phyloP scores from a whole-genome alignment of 768 basidiomycete species.

The Sarcodon sp. region DNA sequence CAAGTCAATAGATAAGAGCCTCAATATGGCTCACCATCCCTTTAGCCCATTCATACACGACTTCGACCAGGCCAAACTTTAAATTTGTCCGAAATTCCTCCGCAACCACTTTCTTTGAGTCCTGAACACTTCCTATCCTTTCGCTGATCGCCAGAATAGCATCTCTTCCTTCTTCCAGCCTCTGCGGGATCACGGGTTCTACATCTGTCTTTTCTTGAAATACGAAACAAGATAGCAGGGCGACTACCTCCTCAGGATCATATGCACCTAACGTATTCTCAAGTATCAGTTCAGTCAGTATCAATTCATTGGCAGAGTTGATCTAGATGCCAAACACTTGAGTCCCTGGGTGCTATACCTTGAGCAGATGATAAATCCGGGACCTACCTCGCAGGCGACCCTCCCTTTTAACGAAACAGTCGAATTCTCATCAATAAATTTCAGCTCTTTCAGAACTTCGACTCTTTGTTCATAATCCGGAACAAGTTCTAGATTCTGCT shows the following conservation, averaged over 20 bases:
- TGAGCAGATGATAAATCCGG: background rate
- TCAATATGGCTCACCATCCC: slow-evolving; percentile 64
- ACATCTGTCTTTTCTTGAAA: slow-evolving; percentile 97
- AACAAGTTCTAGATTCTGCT: slow-evolving; percentile 91
- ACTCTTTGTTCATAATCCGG: slow-evolving; percentile 97
- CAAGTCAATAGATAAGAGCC: background rate
- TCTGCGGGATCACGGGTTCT: slow-evolving; percentile 71
- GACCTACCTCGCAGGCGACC: slow-evolving; percentile 86
- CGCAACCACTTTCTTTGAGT: slow-evolving; percentile 61
- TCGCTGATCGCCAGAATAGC: slow-evolving; percentile 71
- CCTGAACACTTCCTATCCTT: slow-evolving; percentile 69
- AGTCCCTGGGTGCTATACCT: background rate
- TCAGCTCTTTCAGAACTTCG: slow-evolving; percentile 78
- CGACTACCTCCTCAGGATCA: slow-evolving; percentile 93
- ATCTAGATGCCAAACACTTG: slow-evolving; percentile 41
- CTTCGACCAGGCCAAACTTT: slow-evolving; percentile 89
- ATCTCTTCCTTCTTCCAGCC: slow-evolving; percentile 69
- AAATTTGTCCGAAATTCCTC: slow-evolving; percentile 70
- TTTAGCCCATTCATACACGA: slow-evolving; percentile 98
- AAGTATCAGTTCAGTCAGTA: slow-evolving; percentile 91
- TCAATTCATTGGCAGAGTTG: slow-evolving; percentile 94
- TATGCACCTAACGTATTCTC: slow-evolving; percentile 88
- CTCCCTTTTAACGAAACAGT: slow-evolving; percentile 94
- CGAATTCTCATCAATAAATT: slow-evolving; percentile 91
- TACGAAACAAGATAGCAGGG: slow-evolving; percentile 90